Base-by-base conservation (phyloP, 225 moss, liverwort and hornwort genomes). In the Straminergon stramineum region DNA sequence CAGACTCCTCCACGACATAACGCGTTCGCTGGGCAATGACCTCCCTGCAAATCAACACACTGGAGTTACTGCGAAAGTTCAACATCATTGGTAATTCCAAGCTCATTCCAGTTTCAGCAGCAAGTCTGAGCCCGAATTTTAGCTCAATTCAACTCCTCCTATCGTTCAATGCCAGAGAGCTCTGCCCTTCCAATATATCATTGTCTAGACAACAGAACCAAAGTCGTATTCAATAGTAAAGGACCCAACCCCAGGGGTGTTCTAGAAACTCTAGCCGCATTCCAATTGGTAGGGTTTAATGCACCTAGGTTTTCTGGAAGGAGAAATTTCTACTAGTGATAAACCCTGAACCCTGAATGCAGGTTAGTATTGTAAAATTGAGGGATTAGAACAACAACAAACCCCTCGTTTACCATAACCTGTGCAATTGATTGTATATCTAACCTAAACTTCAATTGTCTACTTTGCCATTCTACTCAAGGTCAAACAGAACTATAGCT, bases 281-380 rank as follows among this genome's bases (percentile, higher is more conserved):
- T 65, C 66, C 66, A 52, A 67, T 67, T 67, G 66, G 23, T 37
- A 83, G 52, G 37, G 53, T 53, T 51, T 52, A 37, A n/a, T 53
- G 67, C n/a, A 28, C 82, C 64, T 22, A 35, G 82, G 39, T 82
- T 45, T 82, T 64, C 82, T 32, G 51, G 17, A 32, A 48, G 51
- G 27, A 66, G 51, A 24, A 66, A 24, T 26, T 26, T 35, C 83
- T 14, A 52, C 51, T 65, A 52, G 11, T 18, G 83, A 78, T 92
- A 84, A 91, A 92, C 80, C 87, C 79, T 84, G 43, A 89, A 92
- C 86, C 87, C 87, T 57, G 31, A 86, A 87, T 58, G 69, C 80
- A 88, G 58, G 31, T 45, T n/a, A 56, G 12, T 56, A 11, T 17
- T 30, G 81, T 82, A 73, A 63, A 53, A 69, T 64, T 65, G 14